Conservation (phyloP, 2,329 filamentous ascomycete species). For the Ophiognomonia clavigignenti-juglandacearum region DNA sequence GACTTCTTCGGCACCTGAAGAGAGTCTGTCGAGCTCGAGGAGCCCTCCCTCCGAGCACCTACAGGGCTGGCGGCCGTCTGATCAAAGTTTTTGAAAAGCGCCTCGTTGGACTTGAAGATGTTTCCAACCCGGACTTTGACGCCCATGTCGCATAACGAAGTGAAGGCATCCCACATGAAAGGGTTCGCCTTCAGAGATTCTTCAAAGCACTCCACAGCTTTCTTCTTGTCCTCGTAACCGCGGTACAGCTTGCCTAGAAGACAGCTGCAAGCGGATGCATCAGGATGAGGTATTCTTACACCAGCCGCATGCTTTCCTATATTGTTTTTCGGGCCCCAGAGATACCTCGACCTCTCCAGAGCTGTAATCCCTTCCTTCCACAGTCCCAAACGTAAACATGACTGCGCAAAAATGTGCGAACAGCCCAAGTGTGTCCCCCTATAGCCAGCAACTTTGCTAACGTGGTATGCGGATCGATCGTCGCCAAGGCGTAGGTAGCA, state of each 20-base stretch:
- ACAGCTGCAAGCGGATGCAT: conserved; percentile 78
- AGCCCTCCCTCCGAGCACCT: conserved; percentile 32
- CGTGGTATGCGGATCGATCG: conserved; percentile 79
- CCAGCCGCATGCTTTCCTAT: conserved; percentile 81
- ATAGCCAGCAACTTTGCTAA: conserved; percentile 65
- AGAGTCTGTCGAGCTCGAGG: conserved; percentile 33
- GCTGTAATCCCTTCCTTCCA: conserved; percentile 77
- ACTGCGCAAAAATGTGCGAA: conserved; percentile 85
- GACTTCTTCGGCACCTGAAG: conserved; percentile 19
- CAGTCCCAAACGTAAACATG: conserved; percentile 74
- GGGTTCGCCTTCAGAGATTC: conserved; percentile 86
- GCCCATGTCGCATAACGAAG: conserved; percentile 80
- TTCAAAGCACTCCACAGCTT: conserved; percentile 81
- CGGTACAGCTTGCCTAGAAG: conserved; percentile 84
- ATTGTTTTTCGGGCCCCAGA: conserved; percentile 71
- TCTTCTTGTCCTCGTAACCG: conserved; percentile 75
- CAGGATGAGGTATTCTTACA: conserved; percentile 68
- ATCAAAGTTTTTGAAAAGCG: conserved; percentile 44
- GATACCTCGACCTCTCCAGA: conserved; percentile 72
- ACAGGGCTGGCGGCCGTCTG: conserved; percentile 27
- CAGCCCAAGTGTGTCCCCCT: conserved; percentile 78
- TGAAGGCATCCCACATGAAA: conserved; percentile 98
- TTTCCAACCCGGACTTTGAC: conserved; percentile 76
- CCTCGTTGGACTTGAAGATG: conserved; percentile 72
- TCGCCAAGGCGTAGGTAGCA: conserved; percentile 82